Evolutionary conservation across 148 eudicot genomes (phyloP), one percentile per base, ranked within the genome.

Genomic region (Arctostaphylos glauca): DNA sequence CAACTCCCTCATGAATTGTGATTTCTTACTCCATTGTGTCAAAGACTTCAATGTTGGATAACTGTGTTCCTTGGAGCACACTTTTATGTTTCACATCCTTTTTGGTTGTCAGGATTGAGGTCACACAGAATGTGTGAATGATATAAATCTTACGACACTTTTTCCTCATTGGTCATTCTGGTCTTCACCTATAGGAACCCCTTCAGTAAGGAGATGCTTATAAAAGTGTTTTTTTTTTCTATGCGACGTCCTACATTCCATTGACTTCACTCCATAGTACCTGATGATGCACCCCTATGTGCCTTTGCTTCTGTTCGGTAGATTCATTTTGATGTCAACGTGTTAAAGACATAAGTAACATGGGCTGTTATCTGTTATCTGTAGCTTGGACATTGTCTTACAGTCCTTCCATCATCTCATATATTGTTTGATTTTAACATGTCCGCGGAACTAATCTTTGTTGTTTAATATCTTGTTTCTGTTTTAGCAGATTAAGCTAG

Each of bases 401-500:
- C 73, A 41, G 54, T 60, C 54, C 41, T 79, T 62, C 44, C 6
- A 43, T 75, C 62, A 19, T 25, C 46, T 15, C 21, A 25, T 47
- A 25, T 3, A 9, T 64, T 53, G 56, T 49, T 54, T 77, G 41
- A 47, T 79, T 5, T 79, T 5, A 47, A 31, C 7, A 54, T 75
- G 43, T 74, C 55, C 38, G 55, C 38, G 82, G 25, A 16, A 56
- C 59, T 60, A 52, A 31, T 73, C 52, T 7, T 84, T 62, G 59
- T 54, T 43, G 44, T 80, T 49, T 59, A 46, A 80, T 38, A 81
- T 54, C 41, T 25, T 74, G 5, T 48, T 23, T 81, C 23, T 77
- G 58, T 62, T 56, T 73, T 60, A 80, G 62, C 86, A 83, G 86
- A 67, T 49, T 59, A 74, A 78, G 64, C 41, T 48, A 68, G 80